Evolutionary conservation across 352 stramenopile species (phyloP), one percentile per base, ranked within the genome.

Genomic region (Phytophthora nicotianae): DNA sequence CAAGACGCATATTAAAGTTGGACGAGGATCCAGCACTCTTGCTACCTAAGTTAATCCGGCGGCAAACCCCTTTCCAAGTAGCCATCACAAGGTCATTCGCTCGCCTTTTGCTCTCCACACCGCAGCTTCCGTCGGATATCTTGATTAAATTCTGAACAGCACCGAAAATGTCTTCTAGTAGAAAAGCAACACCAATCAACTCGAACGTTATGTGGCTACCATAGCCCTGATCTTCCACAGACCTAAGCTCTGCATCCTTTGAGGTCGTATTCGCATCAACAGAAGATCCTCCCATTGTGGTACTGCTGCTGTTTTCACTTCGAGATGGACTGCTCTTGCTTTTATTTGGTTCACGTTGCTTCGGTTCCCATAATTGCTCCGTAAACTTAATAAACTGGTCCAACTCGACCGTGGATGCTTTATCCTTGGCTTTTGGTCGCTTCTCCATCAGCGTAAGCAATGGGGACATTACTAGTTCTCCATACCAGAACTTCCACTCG

Each of bases 401-500:
- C 29, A 64, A 35, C 45, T 86, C 65, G 7, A 53, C 32, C 16
- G 37, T 50, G 1, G 21, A 48, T 21, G 52, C 24, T 50, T 10
- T 24, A 23, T 57, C 42, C 1, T 35, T 59, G 14, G 24, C 21
- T 3, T 37, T 14, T 35, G 37, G 20, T 32, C 59, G 40, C 10
- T 62, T 61, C 45, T 51, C 40, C 16, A 75, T 35, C 45, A 68
- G 41, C 6, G 50, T 65, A 1, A 67, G 29, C 5, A 89, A 11
- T 4, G 75, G 62, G 32, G 74, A 70, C 4, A 68, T 62, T 0
- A 88, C 50, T 1, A 83, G 45, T 50, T 89, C 80, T 24, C 85
- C 56, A 13, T 78, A 73, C 83, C 83, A 90, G 7, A 64, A 71
- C 50, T 81, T 91, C 76, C 77, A 90, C 21, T 72, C 74, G 21